phyloP scores from a whole-genome alignment of 345 rosid species.

The Eucalyptus decipiens region DNA sequence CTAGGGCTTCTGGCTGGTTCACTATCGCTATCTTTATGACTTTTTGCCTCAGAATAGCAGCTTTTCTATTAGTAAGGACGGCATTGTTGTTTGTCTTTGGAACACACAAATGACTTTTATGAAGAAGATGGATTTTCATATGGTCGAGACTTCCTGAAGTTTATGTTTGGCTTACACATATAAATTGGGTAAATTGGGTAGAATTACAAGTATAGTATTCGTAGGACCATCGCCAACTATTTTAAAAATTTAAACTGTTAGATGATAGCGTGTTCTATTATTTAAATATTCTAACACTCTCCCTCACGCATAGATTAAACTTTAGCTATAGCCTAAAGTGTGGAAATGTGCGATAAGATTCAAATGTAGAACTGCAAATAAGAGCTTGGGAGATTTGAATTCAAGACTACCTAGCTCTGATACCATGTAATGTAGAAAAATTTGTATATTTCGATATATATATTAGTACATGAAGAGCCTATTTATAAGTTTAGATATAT shows the following conservation, averaged over 20 bases:
- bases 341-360: too few species aligned
- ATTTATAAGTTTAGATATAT: too few species aligned
- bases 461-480: too few species aligned
- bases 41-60: background rate
- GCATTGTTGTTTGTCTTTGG: background rate
- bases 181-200: background rate
- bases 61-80: background rate
- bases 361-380: too few species aligned
- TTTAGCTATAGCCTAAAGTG: too few species aligned
- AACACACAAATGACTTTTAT: background rate
- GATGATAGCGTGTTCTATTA: too few species aligned
- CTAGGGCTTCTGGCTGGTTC: background rate
- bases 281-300: too few species aligned
- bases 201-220: background rate
- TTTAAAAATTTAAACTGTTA: fast-evolving
- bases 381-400: too few species aligned
- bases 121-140: background rate
- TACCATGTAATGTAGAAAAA: too few species aligned
- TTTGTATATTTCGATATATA: too few species aligned
- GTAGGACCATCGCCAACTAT: fast-evolving
- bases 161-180: background rate
- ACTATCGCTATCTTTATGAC: background rate
- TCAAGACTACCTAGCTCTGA: too few species aligned
- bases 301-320: fast-evolving
- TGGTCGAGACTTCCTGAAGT: background rate